Conservation (phyloP, 768 basidiomycete genomes). For the Gloeophyllum trabeum region DNA sequence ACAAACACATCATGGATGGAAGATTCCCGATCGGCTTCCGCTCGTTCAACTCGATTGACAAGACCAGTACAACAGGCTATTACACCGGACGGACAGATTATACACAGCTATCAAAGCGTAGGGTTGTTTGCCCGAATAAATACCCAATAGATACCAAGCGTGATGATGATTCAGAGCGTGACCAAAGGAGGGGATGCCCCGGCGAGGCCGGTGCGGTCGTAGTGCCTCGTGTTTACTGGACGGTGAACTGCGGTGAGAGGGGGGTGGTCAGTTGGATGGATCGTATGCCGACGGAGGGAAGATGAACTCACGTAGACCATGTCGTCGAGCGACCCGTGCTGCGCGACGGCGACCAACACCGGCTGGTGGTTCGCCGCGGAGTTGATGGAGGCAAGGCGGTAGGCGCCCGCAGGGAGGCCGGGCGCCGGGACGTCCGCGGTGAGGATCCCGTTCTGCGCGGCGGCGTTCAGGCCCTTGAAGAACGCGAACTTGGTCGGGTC, state of each 20-base stretch:
- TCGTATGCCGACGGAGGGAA: conserved; percentile 10
- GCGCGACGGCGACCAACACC: conserved; percentile 21
- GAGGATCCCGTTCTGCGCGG: conserved; percentile 32
- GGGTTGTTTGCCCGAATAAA: not conserved
- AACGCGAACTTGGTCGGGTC: conserved; percentile 44
- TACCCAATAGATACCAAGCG: not conserved
- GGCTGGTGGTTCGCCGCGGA: conserved; percentile 31
- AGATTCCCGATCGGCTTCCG: too few relatives aligned
- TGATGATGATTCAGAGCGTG: not conserved
- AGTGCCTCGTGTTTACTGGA: not conserved
- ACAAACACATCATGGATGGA: too few relatives aligned
- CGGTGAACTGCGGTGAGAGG: not conserved
- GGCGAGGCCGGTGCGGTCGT: not conserved
- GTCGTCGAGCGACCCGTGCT: conserved; percentile 26
- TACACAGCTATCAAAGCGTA: not conserved
- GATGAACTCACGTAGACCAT: conserved; percentile 16
- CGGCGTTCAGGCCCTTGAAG: conserved; percentile 43
- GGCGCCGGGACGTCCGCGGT: conserved; percentile 31
- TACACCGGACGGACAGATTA: too few relatives aligned
- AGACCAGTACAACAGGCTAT: not conserved
- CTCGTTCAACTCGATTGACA: too few relatives aligned
- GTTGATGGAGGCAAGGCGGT: conserved; percentile 32
- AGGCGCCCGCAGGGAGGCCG: conserved; percentile 43
- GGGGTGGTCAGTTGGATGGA: not conserved
- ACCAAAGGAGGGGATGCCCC: not conserved